These are phyloP conservation scores for Wickerhamiella shivajii DNA, from an alignment of 805 yeast species.

Conservation along the genomic window DNA sequence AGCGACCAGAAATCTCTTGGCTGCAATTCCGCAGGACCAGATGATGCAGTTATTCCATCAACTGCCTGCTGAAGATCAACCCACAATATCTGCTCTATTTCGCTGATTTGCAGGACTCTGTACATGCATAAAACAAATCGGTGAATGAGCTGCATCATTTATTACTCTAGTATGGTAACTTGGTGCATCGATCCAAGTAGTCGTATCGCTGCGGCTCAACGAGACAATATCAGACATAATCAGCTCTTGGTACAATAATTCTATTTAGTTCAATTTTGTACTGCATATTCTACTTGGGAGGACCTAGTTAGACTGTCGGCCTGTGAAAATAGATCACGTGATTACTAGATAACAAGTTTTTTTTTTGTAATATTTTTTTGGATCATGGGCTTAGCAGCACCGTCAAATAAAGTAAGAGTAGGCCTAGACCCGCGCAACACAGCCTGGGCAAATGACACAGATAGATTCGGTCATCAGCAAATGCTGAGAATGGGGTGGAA, in stretches of 20 bases:
- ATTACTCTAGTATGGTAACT: too few relatives aligned
- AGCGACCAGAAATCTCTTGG: conserved; percentile 49
- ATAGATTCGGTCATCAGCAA: conserved; percentile 77
- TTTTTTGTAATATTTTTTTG: neutral
- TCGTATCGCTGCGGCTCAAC: too few relatives aligned
- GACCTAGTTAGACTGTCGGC: too few relatives aligned
- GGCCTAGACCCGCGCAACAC: conserved; percentile 92
- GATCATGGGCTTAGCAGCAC: conserved; percentile 40
- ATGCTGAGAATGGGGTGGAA: conserved; percentile 77
- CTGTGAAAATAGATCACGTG: conserved; percentile 1
- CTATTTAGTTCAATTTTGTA: too few relatives aligned
- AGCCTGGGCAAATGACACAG: conserved; percentile 65
- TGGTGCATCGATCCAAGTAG: too few relatives aligned
- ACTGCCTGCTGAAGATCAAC: conserved; percentile 46
- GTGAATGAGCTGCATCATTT: too few relatives aligned
- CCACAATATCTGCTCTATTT: conserved; percentile 48
- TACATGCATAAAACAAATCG: too few relatives aligned
- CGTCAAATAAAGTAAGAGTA: conserved; percentile 65
- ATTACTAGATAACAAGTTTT: neutral
- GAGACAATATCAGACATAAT: too few relatives aligned
- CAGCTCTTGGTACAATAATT: too few relatives aligned
- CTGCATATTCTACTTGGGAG: too few relatives aligned
- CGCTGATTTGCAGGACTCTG: too few relatives aligned
- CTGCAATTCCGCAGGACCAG: conserved; percentile 51
- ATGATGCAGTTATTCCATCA: conserved; percentile 49